Conservation (phyloP, 2,329 filamentous ascomycete species). For the Fusarium goolgardi region DNA sequence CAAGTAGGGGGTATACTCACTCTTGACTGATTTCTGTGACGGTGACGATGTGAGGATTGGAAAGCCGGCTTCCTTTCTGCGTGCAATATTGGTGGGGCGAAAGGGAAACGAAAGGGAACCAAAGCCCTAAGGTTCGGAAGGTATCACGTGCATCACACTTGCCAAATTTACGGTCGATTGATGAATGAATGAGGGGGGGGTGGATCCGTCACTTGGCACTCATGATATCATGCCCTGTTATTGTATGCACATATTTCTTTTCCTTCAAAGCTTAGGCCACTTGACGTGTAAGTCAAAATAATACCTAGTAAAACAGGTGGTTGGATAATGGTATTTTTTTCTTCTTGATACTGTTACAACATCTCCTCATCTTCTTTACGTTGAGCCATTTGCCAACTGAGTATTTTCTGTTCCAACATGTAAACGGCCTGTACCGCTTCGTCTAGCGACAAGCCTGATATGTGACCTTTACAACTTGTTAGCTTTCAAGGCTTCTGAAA, state of each 20-base stretch:
- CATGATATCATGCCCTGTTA: constrained; percentile 28
- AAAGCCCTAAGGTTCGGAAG: constrained; percentile 52
- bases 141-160: constrained; percentile 46
- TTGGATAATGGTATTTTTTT: background rate
- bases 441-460: constrained; percentile 51
- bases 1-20: constrained; percentile 59
- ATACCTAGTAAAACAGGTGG: background rate
- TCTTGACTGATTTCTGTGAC: constrained; percentile 67
- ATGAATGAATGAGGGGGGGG: background rate
- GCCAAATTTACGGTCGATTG: background rate
- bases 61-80: constrained; percentile 51
- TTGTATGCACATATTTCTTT: background rate
- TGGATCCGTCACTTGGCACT: constrained; percentile 11
- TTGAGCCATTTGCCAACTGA: constrained; percentile 49
- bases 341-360: background rate
- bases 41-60: constrained; percentile 57
- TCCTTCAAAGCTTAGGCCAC: background rate
- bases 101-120: constrained; percentile 43
- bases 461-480: constrained; percentile 43
- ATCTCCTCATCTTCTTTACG: constrained; percentile 7
- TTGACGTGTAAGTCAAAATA: background rate
- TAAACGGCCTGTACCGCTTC: constrained; percentile 53
- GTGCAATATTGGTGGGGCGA: constrained; percentile 60
- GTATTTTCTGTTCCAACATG: constrained; percentile 53
- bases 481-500: constrained; percentile 9